A percentile compares a stretch with the other conserved stretches of the same genome.
These are phyloP conservation scores for Petasospora fabianii DNA, from an alignment of 1,139 yeast species.

Conservation along the genomic window DNA sequence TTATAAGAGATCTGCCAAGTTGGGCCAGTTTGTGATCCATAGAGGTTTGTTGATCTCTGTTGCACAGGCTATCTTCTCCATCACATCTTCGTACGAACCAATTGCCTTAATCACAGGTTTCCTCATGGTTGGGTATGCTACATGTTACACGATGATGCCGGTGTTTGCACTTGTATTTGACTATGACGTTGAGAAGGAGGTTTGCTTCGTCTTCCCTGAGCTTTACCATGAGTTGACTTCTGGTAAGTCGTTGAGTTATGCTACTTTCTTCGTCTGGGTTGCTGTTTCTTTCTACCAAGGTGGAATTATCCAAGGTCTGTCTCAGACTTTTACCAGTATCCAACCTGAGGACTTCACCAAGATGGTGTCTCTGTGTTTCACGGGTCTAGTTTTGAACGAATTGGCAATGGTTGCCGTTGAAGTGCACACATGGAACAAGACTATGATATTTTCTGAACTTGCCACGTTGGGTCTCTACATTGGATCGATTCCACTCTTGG, in stretches of 20 bases:
- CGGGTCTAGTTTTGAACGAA: constrained; percentile 80
- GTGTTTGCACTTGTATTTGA: constrained; percentile 92
- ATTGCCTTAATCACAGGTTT: constrained; percentile 93
- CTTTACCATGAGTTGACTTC: constrained; percentile 86
- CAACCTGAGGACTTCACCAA: constrained; percentile 49
- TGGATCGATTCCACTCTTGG: constrained; percentile 74
- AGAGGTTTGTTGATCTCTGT: constrained; percentile 92
- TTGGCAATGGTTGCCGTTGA: constrained; percentile 91
- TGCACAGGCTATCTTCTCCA: constrained; percentile 93
- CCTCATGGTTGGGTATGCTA: constrained; percentile 98
- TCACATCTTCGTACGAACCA: constrained; percentile 86
- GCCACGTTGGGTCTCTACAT: constrained; percentile 66
- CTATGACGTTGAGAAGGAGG: constrained; percentile 84
- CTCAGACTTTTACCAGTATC: constrained; percentile 75
- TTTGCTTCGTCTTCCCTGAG: constrained; percentile 91
- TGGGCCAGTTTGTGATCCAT: constrained; percentile 94
- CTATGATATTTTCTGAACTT: constrained; percentile 71
- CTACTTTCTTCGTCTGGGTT: constrained; percentile 90
- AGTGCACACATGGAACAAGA: constrained; percentile 83
- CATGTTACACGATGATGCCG: constrained; percentile 97
- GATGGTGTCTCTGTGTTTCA: constrained; percentile 83
- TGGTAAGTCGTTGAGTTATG: constrained; percentile 81
- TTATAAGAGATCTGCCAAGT: constrained; percentile 89
- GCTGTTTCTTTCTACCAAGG: constrained; percentile 88
- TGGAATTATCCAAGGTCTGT: constrained; percentile 66